phyloP scores from a whole-genome alignment of 2,329 filamentous ascomycete species.

The Byssochlamys sp. region DNA sequence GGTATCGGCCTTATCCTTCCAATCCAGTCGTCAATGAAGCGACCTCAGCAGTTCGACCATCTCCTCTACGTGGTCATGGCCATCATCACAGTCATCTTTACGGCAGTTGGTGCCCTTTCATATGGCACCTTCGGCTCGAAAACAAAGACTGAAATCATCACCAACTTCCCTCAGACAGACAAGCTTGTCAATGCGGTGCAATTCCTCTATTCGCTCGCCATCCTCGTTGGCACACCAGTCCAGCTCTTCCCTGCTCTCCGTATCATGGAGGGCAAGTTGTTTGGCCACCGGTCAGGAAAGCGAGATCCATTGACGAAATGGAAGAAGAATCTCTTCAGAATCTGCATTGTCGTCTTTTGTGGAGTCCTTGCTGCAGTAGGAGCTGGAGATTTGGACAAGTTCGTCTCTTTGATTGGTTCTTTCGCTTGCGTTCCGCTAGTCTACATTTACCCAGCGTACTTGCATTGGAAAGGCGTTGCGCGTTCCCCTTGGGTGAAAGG shows the following conservation, averaged over 20 bases:
- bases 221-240: conserved; percentile 83
- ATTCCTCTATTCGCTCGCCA: conserved; percentile 95
- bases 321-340: conserved; percentile 97
- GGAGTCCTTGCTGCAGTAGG: conserved; percentile 83
- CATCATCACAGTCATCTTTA: conserved; percentile 83
- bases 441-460: conserved; percentile 89
- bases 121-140: conserved; percentile 92
- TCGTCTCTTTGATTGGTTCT: conserved; percentile 88
- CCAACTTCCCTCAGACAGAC: conserved; percentile 91
- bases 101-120: conserved; percentile 80
- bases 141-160: conserved; percentile 89
- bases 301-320: conserved; percentile 98
- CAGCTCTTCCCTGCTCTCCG: conserved; percentile 97
- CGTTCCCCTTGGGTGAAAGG: conserved; percentile 46
- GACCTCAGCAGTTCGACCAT: conserved; percentile 78
- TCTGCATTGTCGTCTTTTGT: conserved; percentile 80
- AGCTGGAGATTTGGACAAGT: conserved; percentile 89
- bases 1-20: conserved; percentile 96
- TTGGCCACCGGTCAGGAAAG: conserved; percentile 85
- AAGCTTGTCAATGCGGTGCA: conserved; percentile 93
- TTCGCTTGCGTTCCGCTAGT: conserved; percentile 96
- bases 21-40: conserved; percentile 92
- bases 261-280: conserved; percentile 88
- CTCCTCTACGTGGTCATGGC: conserved; percentile 89
- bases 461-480: conserved; percentile 52